Evolutionary conservation across 2,329 filamentous ascomycete species (phyloP).

Genomic region (Fusarium gaditjirri): DNA sequence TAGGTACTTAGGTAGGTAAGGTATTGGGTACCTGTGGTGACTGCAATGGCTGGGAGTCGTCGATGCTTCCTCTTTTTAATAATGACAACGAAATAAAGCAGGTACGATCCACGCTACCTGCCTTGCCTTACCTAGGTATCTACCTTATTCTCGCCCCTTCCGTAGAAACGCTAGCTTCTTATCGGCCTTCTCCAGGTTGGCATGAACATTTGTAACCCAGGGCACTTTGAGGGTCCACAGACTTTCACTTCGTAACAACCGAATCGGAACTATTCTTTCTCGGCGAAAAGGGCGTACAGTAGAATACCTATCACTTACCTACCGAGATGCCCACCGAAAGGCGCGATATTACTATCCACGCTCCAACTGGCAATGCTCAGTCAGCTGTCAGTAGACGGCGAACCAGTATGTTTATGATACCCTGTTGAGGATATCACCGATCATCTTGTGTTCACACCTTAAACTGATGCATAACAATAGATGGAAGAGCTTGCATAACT

Average conservation of each 20-base stretch:
- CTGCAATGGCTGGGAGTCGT: neutral
- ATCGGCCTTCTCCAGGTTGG: neutral
- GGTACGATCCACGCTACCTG: neutral
- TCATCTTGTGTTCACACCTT: neutral
- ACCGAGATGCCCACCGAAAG: conserved; percentile 14
- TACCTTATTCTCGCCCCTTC: neutral
- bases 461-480: conserved; percentile 25
- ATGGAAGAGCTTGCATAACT: conserved; percentile 56
- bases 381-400: conserved; percentile 2
- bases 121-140: neutral
- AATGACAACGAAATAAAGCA: neutral
- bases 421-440: neutral
- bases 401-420: conserved; percentile 25
- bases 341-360: neutral
- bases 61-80: neutral
- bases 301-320: neutral
- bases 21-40: neutral
- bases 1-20: neutral
- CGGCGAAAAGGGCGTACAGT: neutral
- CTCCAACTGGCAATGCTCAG: neutral
- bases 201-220: neutral
- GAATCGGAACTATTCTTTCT: conserved; percentile 12
- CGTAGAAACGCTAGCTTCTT: neutral
- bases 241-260: neutral
- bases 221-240: neutral